phyloP scores from a whole-genome alignment of 257 asterid species.

The Ilex asprella region DNA sequence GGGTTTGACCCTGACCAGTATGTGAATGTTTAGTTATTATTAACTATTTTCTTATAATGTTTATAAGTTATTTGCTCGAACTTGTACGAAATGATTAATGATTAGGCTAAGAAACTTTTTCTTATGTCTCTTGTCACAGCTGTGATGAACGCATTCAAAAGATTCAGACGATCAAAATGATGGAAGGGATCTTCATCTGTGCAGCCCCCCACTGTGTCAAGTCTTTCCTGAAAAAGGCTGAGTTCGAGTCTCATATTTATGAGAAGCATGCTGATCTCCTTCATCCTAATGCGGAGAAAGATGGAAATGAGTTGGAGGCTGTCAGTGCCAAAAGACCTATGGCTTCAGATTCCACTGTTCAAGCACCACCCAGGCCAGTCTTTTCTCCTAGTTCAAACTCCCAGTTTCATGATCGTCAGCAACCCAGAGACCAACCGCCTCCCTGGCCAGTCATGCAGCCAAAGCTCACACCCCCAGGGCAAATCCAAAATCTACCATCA shows the following conservation, averaged over 20 bases:
- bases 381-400: slow-evolving; percentile 63
- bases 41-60: no score
- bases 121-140: slow-evolving; percentile 24
- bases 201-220: slow-evolving; percentile 93
- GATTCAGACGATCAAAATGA: slow-evolving; percentile 93
- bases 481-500: slow-evolving; percentile 41
- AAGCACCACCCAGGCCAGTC: slow-evolving; percentile 59
- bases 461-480: slow-evolving; percentile 38
- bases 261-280: slow-evolving; percentile 63
- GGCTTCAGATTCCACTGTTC: slow-evolving; percentile 89
- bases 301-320: slow-evolving; percentile 64
- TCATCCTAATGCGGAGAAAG: slow-evolving; percentile 41
- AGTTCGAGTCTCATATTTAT: slow-evolving; percentile 61
- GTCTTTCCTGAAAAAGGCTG: slow-evolving; percentile 80
- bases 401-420: slow-evolving; percentile 46
- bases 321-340: slow-evolving; percentile 55
- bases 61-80: no score
- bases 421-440: slow-evolving; percentile 51
- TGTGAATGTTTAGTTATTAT: no score
- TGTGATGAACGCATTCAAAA: slow-evolving; percentile 88
- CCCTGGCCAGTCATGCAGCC: slow-evolving; percentile 48
- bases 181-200: slow-evolving; percentile 81
- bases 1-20: no score
- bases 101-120: no score
- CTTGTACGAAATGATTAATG: no score